A percentile compares a stretch with the other conserved stretches of the same genome.
These are phyloP conservation scores for Monosporascus sp. DNA, from an alignment of 2,329 filamentous ascomycete genomes.

Conservation along the genomic window DNA sequence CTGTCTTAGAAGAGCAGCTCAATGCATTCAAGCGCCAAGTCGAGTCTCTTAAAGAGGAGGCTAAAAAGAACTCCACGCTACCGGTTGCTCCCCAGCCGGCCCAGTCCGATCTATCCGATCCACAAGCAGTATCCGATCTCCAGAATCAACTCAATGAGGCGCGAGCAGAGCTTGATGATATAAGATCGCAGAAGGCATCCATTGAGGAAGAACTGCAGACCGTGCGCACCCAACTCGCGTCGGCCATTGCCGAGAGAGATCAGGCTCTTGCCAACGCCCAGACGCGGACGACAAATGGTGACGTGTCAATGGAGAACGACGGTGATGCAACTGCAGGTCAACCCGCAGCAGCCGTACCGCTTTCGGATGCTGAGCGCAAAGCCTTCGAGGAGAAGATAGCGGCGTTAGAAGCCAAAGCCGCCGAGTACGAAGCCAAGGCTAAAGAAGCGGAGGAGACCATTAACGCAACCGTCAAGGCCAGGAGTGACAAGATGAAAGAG, in stretches of 20 bases:
- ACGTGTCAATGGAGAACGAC: conserved; percentile 25
- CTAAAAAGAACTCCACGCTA: conserved; percentile 34
- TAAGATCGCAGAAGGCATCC: conserved; percentile 62
- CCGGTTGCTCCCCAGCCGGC: conserved; percentile 27
- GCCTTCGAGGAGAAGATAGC: conserved; percentile 58
- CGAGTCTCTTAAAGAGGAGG: conserved; percentile 20
- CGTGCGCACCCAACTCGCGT: conserved; percentile 55
- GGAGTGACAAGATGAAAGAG: conserved; percentile 65
- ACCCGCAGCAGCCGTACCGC: conserved; percentile 18
- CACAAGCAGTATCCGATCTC: conserved; percentile 42
- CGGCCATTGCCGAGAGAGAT: conserved; percentile 59
- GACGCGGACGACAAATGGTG: conserved; percentile 20
- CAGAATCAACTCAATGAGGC: conserved; percentile 45
- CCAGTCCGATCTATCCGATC: conserved; percentile 31
- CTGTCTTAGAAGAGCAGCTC: conserved; percentile 36
- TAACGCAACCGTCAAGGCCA: conserved; percentile 55
- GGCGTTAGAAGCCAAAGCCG: conserved; percentile 54
- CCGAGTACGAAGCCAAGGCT: conserved; percentile 59
- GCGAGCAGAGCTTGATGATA: conserved; percentile 59
- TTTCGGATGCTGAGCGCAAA: conserved; percentile 55
- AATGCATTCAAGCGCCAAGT: conserved; percentile 35
- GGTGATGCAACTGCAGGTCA: conserved; percentile 12
- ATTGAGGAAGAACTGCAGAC: conserved; percentile 59
- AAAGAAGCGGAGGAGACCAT: conserved; percentile 60
- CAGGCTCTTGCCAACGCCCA: conserved; percentile 44